Base-by-base conservation (phyloP, 805 yeast species). In the Candida chilensis region DNA sequence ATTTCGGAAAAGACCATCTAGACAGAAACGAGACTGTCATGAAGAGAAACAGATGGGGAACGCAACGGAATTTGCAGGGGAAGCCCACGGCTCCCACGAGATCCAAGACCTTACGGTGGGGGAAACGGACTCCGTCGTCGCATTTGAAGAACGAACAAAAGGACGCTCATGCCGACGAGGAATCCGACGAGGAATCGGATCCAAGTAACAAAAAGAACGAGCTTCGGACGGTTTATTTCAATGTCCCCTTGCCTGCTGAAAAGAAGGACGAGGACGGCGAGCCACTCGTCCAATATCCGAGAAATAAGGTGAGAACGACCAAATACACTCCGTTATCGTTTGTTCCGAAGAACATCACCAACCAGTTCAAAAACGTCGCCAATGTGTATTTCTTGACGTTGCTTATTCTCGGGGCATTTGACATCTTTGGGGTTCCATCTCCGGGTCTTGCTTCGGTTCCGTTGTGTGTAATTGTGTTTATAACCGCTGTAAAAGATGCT, bases 31-130 rank as follows among this genome's bases (percentile, higher is more conserved):
- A 60, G 11, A 63, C 81, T 0, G 58, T 67, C n/a, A 80, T 82
- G 74, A 75, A 79, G 40, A 68, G 94, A 44, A 71, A 78, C 41
- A 67, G 95, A 55, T 85, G 94, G 95, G 96, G 96, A 35, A 88
- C 96, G 3, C 85, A 81, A 40, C 68, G 95, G 41, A 72, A 75
- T 44, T 73, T 74, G 35, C 68, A 74, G 37, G 94, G 94, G 6
- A 64, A 67, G 28, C 88, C 92, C 15, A 40, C 47, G 27, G 52
- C 55, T 27, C 57, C 72, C 10, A 67, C 67, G 5, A 59, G 88
- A 39, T 68, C 77, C 12, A 78, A 65, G 44, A 78, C 90, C 0
- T 48, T 81, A 26, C 65, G 66, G 44, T 65, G 71, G 66, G 60
- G 54, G 8, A 36, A 37, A 7, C 14, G 29, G 27, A 9, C 22